Evolutionary conservation across 2,329 filamentous ascomycete genomes (phyloP).

Genomic region (Aspergillus ibericus): DNA sequence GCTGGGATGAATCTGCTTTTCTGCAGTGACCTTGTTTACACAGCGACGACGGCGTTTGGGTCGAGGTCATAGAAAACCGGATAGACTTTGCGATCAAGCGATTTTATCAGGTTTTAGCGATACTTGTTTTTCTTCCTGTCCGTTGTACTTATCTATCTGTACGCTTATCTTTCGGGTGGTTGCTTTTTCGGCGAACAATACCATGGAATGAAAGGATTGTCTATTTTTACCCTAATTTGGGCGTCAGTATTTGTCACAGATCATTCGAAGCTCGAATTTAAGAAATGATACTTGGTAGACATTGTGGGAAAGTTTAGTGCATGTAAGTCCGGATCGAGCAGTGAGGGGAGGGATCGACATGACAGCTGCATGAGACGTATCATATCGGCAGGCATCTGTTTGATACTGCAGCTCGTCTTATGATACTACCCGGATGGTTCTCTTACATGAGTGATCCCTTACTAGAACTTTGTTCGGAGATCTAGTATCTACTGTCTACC

Average conservation of each 20-base stretch:
- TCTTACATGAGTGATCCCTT: too few relatives aligned
- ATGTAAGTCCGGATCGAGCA: not conserved
- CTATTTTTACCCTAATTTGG: not conserved
- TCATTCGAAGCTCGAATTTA: not conserved
- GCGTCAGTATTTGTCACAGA: not conserved
- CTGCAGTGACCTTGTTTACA: constrained; percentile 1
- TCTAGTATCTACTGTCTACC: too few relatives aligned
- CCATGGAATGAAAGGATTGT: not conserved
- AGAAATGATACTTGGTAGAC: not conserved
- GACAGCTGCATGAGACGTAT: constrained; percentile 5
- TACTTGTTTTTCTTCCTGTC: not conserved
- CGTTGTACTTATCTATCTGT: not conserved
- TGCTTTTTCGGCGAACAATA: not conserved
- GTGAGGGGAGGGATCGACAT: constrained; percentile 1
- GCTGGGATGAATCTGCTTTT: constrained; percentile 4
- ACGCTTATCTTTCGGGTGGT: not conserved
- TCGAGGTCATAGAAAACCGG: constrained; percentile 7
- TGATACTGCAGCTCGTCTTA: too few relatives aligned
- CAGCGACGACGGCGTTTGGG: constrained; percentile 4
- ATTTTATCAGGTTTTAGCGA: not conserved
- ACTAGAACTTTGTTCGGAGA: too few relatives aligned
- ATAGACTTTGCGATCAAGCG: not conserved
- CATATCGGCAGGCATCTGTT: not conserved
- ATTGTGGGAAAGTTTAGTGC: not conserved
- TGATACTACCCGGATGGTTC: too few relatives aligned